These are phyloP conservation scores for Plantago coronopus DNA, from an alignment of 305 asterid genomes.

Conservation along the genomic window DNA sequence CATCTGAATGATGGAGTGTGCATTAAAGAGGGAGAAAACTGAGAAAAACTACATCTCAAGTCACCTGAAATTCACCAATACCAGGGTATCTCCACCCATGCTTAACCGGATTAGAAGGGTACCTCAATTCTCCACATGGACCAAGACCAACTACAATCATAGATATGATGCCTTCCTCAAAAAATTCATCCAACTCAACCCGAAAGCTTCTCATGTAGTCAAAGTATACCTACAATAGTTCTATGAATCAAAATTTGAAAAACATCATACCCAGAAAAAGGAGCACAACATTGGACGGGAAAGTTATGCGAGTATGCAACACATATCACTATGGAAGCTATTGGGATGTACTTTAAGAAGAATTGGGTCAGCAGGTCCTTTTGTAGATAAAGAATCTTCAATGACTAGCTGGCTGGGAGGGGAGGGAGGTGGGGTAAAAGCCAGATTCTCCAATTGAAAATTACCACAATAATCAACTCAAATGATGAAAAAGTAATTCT, in stretches of 20 bases:
- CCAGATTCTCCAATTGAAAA: no score
- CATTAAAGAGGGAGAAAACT: no score
- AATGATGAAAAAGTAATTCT: not conserved
- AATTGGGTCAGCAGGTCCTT: no score
- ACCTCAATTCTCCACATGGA: conserved; percentile 75
- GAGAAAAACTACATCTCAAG: not conserved
- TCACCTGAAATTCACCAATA: conserved; percentile 83
- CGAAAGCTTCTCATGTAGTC: conserved; percentile 86
- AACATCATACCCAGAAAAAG: not conserved
- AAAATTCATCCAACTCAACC: conserved; percentile 64
- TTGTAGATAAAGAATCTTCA: no score
- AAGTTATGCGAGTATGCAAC: no score
- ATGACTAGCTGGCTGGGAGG: no score
- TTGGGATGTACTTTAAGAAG: no score
- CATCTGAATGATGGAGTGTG: no score
- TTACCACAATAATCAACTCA: no score
- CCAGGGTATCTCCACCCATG: conserved; percentile 83
- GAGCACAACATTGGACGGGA: no score
- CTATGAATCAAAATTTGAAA: conserved; percentile 18
- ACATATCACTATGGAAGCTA: no score
- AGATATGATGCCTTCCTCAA: conserved; percentile 60
- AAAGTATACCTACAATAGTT: conserved; percentile 63
- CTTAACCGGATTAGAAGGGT: conserved; percentile 61
- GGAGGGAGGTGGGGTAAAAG: no score
- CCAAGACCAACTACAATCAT: conserved; percentile 65